Evolutionary conservation across 768 basidiomycete species (phyloP), one percentile per base, ranked within the genome.

Genomic region (Trametes cingulata): DNA sequence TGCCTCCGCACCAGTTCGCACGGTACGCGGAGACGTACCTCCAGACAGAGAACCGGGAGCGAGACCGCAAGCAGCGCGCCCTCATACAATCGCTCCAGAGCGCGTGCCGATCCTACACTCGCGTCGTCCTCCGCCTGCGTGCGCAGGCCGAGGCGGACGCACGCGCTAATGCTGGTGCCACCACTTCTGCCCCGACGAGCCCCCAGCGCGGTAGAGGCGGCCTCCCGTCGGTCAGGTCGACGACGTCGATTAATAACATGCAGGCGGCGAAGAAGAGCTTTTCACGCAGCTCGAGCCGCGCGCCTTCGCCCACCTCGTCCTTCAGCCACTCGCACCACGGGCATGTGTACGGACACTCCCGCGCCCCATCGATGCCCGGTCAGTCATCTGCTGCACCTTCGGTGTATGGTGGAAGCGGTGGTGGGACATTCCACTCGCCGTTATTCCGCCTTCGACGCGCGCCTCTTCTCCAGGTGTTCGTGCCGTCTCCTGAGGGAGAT

Each of bases 401-500:
- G 25, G 56, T 25, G 36, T 51, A 6, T n/a, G 43, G 41, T n/a
- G 39, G 25, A 2, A 29, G 6, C 2, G 40, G 46, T 0, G 20
- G 22, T 37, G 52, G 25, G 49, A n/a, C 63, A 52, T 22, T 91
- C 89, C 78, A 81, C 77, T 92, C 89, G 0, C 88, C 92, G 7
- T 76, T 94, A 52, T 88, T 86, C 78, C 79, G 85, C 29, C 70
- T 80, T 9, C 81, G 86, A 15, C 86, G 91, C 14, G 91, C 93
- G 2, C 90, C 91, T 22, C 75, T 93, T 19, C 68, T 94, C 62
- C 77, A 90, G 20, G 89, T 91, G 36, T 94, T 93, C 67, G 89
- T 95, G 3, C 93, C 91, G 19, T 91, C 88, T 9, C 89, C 89
- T 0, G 91, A 92, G 53, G 91, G 91, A 7, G 87, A 89, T 63